These are phyloP conservation scores for Aureobasidium sp. DNA, from an alignment of 2,329 filamentous ascomycete species.

Conservation along the genomic window DNA sequence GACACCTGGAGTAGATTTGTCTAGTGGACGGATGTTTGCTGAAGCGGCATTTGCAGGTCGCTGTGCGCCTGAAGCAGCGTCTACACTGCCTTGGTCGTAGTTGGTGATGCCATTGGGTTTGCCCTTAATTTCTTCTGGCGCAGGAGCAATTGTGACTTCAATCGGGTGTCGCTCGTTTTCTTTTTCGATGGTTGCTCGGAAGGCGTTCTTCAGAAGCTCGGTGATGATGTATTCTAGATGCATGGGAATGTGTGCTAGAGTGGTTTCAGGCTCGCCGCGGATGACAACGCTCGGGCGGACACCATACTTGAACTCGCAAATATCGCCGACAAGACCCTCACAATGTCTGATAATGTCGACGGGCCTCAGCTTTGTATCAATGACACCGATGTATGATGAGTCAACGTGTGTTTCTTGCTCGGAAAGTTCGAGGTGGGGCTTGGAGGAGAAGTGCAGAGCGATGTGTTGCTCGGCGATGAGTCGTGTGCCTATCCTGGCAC, in stretches of 20 bases:
- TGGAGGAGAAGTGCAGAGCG: constrained; percentile 70
- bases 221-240: constrained; percentile 97
- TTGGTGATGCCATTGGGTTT: constrained; percentile 25
- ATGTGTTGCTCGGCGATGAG: constrained; percentile 96
- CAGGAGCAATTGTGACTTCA: constrained; percentile 82
- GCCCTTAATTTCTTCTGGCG: constrained; percentile 42
- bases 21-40: constrained; percentile 38
- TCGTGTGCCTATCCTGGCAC: constrained; percentile 86
- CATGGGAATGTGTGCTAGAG: constrained; percentile 88
- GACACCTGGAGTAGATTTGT: constrained; percentile 63
- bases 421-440: constrained; percentile 58
- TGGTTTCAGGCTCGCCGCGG: constrained; percentile 78
- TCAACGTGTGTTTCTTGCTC: constrained; percentile 33
- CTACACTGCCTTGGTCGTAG: constrained; percentile 31
- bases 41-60: constrained; percentile 22
- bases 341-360: constrained; percentile 76
- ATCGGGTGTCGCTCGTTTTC: constrained; percentile 73
- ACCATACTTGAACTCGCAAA: constrained; percentile 94
- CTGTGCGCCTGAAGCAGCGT: constrained; percentile 26
- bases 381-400: constrained; percentile 80
- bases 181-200: constrained; percentile 83
- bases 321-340: constrained; percentile 86
- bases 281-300: constrained; percentile 73
- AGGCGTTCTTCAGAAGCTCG: constrained; percentile 93
- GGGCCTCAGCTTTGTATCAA: constrained; percentile 82